Evolutionary conservation across 176 grass and related monocot species (phyloP), one percentile per base, ranked within the genome.

Genomic region (Rhipidocladum racemiflorum): DNA sequence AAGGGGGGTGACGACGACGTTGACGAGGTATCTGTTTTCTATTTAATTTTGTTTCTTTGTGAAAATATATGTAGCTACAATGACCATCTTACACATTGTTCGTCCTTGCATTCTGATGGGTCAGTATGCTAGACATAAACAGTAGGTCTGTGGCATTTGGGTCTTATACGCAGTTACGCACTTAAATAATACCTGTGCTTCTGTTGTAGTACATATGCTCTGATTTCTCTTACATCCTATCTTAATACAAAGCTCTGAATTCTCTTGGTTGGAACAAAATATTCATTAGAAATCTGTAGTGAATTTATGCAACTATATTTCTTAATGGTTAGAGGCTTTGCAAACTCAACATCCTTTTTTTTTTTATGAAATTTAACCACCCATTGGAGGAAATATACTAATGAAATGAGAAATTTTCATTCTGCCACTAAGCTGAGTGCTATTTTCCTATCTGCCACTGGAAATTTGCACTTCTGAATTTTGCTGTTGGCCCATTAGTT

Each of bases 1-100:
- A 97, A 94, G 70, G 87, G 82, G 38, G 87, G 91, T 2, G 95
- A 94, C 0, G 65, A 94, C 0, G 91, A 88, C 0, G 65, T 84
- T 1, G 84, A 82, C 0, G 82, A 94, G 95, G 92, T 94, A 91
- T 71, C 6, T 68, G 9, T 83, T 20, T 15, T 72, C 23, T 25
- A 24, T 59, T 59, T 25, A 25, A 4, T 10, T 3, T 34, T 34
- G n/a, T 59, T 59, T 50, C 6, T 76, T 29, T 9, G 2, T 25
- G 2, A 10, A 53, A 35, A 1, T 51, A 17, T 51, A 18, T 36
- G 51, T 4, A 14, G 2, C 27, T 39, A 7, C 70, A 54, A 55
- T 4, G 29, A 74, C 18, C 6, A 70, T 38, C 1, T 18, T 73
- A 24, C 40, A 34, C 0, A 8, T 32, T 53, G 14, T 23, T 51